phyloP scores from a whole-genome alignment of 108 stramenopile genomes.

The Pseudonitzschia multiseries region DNA sequence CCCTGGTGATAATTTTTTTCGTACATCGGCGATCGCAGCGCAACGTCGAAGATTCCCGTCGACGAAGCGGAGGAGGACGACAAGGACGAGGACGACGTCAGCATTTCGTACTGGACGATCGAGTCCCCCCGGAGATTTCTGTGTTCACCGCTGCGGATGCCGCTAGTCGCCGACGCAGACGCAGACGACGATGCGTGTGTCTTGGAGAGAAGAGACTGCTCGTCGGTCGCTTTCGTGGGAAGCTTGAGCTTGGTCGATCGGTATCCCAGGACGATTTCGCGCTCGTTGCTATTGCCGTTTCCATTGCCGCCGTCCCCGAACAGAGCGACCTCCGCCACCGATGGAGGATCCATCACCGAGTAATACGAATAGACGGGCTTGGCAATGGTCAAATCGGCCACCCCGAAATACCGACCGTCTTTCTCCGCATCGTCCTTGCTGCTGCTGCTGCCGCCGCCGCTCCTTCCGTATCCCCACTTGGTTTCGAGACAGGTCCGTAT shows the following conservation, averaged over 20 bases:
- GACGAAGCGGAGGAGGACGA: background rate
- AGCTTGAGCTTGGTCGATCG: conserved; percentile 36
- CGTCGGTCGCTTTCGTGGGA: conserved; percentile 21
- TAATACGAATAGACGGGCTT: conserved; percentile 54
- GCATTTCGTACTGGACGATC: conserved; percentile 67
- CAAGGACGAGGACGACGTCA: conserved; percentile 36
- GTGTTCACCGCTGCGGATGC: background rate
- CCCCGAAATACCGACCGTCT: conserved; percentile 48
- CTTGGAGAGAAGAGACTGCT: background rate
- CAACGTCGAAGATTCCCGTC: background rate
- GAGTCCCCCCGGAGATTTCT: conserved; percentile 36
- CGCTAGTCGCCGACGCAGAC: background rate
- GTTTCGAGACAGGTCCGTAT: conserved; percentile 32
- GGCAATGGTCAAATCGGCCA: conserved; percentile 72
- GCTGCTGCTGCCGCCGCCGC: background rate
- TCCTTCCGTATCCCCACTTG: conserved; percentile 20
- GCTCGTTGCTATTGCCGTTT: background rate
- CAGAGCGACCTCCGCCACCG: too few relatives aligned
- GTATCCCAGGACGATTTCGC: conserved; percentile 48
- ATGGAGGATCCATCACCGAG: background rate
- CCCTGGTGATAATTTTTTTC: background rate
- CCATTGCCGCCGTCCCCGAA: background rate
- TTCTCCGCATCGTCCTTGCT: background rate
- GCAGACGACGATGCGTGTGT: background rate
- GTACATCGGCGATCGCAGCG: background rate